These are phyloP conservation scores for Prunus fruticosa DNA, from an alignment of 306 rosid genomes.

Conservation along the genomic window DNA sequence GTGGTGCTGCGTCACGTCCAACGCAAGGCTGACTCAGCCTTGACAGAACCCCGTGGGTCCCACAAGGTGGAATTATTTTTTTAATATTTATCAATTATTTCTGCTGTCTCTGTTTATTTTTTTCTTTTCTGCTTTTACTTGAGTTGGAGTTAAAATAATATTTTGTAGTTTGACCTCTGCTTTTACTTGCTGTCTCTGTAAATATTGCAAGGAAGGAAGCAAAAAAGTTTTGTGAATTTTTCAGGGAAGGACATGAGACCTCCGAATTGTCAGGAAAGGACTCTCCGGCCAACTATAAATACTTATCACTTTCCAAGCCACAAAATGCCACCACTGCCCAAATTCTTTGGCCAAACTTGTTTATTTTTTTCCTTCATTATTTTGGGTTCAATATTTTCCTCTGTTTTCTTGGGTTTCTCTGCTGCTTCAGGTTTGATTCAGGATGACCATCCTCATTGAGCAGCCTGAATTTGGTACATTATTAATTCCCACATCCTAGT, in stretches of 20 bases:
- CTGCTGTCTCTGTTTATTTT: too few relatives aligned
- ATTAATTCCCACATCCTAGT: background rate
- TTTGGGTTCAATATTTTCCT: background rate
- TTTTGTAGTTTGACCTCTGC: background rate
- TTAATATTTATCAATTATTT: too few relatives aligned
- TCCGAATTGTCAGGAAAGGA: conserved; percentile 73
- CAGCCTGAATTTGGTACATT: conserved; percentile 48
- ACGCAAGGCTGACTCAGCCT: conserved; percentile 46
- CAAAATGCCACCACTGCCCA: conserved; percentile 19
- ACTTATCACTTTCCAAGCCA: conserved; percentile 5
- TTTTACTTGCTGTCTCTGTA: too few relatives aligned
- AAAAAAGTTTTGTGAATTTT: conserved; percentile 36
- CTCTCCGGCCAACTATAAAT: conserved; percentile 84
- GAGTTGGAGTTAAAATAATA: conserved; percentile 13
- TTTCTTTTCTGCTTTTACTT: background rate
- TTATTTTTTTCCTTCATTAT: background rate
- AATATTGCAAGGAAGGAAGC: conserved; percentile 5
- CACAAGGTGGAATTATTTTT: too few relatives aligned
- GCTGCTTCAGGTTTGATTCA: background rate
- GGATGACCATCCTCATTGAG: conserved; percentile 66
- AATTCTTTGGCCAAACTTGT: background rate
- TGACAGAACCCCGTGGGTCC: background rate
- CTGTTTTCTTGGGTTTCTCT: background rate
- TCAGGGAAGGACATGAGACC: conserved; percentile 71
- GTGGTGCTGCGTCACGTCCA: conserved; percentile 17